phyloP scores from a whole-genome alignment of 768 basidiomycete species.

The Psilocybe subaeruginosa region DNA sequence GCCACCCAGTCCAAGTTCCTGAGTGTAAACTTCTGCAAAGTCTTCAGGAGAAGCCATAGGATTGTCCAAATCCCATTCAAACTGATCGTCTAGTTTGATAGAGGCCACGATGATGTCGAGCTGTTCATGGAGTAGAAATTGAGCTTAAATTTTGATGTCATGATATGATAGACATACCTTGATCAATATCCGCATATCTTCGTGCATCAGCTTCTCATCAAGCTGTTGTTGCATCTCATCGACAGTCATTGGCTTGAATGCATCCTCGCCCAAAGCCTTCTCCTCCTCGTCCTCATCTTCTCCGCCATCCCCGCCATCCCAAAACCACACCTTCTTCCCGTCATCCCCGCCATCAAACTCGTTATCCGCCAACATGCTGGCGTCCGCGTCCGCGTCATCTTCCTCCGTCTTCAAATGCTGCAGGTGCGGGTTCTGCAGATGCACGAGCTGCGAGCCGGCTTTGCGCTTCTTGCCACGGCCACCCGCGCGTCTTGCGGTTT shows the following conservation, averaged over 20 bases:
- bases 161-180: constrained; percentile 58
- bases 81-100: constrained; percentile 93
- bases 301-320: constrained; percentile 34
- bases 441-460: constrained; percentile 8
- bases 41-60: constrained; percentile 83
- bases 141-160: constrained; percentile 8
- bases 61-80: constrained; percentile 96
- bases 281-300: constrained; percentile 37
- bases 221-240: constrained; percentile 68
- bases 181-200: constrained; percentile 91
- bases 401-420: constrained; percentile 17
- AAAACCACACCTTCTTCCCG: constrained; percentile 12
- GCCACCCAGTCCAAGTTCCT: constrained; percentile 86
- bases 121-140: constrained; percentile 40
- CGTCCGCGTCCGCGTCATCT: constrained; percentile 27
- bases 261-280: constrained; percentile 26
- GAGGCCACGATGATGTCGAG: constrained; percentile 94
- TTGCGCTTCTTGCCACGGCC: constrained; percentile 8
- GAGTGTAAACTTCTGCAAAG: constrained; percentile 85
- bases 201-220: constrained; percentile 66
- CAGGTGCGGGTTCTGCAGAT: neutral
- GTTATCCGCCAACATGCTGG: constrained; percentile 25
- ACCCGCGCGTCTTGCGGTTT: neutral
- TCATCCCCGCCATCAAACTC: constrained; percentile 6
- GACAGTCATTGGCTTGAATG: constrained; percentile 47